phyloP scores from a whole-genome alignment of 148 eudicot genomes.

The Chenopodium album region DNA sequence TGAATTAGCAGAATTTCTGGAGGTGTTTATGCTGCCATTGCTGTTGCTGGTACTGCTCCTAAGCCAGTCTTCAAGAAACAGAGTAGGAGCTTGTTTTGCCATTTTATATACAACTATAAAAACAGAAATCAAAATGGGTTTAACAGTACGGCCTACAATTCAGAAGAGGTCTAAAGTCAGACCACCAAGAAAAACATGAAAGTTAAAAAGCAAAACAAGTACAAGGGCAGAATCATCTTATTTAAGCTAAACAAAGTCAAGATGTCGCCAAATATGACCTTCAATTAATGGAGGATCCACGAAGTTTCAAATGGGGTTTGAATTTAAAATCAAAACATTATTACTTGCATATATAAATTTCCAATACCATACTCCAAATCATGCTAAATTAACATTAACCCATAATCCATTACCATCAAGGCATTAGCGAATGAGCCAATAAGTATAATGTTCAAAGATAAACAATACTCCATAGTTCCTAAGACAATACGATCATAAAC shows the following conservation, averaged over 20 bases:
- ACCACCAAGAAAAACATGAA: neutral
- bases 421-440: neutral
- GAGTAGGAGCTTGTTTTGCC: conserved; percentile 57
- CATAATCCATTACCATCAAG: neutral
- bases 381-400: neutral
- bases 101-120: conserved; percentile 30
- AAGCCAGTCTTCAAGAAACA: conserved; percentile 92
- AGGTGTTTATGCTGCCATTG: conserved; percentile 26
- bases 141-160: neutral
- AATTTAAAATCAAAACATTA: neutral
- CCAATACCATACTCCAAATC: neutral
- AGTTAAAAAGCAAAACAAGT: neutral
- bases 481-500: too few relatives aligned
- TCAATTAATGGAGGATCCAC: neutral
- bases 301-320: neutral
- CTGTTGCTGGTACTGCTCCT: conserved; percentile 36
- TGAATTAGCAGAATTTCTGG: conserved; percentile 35
- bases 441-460: neutral
- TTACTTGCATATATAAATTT: neutral
- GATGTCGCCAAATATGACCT: neutral
- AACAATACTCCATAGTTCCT: too few relatives aligned
- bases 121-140: neutral
- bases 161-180: neutral
- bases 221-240: neutral
- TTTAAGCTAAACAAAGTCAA: neutral